Evolutionary conservation across 2,329 filamentous ascomycete species (phyloP).

Genomic region (Sporothrix inflata): DNA sequence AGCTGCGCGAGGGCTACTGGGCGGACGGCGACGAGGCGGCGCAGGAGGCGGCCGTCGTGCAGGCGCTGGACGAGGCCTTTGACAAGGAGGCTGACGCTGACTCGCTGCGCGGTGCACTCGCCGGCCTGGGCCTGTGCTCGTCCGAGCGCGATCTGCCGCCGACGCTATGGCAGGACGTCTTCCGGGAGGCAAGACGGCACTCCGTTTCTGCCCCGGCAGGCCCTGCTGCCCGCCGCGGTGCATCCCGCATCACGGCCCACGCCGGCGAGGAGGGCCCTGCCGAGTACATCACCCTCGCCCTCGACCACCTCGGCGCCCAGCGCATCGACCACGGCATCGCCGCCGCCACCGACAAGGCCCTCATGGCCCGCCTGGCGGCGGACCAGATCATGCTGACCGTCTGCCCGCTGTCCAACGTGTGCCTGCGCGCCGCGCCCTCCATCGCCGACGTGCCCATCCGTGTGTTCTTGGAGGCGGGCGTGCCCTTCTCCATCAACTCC

Average conservation of each 20-base stretch:
- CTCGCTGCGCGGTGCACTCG: constrained; percentile 32
- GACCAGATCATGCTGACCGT: constrained; percentile 67
- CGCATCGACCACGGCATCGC: constrained; percentile 78
- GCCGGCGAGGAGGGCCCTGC: constrained; percentile 75
- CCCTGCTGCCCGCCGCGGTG: constrained; percentile 44
- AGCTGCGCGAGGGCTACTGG: constrained; percentile 50
- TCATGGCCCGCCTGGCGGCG: constrained; percentile 62
- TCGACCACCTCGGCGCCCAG: constrained; percentile 63
- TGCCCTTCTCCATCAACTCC: constrained; percentile 73
- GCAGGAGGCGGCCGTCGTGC: constrained; percentile 21
- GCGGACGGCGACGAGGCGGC: constrained; percentile 19
- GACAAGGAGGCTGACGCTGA: background rate
- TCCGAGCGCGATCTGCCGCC: constrained; percentile 47
- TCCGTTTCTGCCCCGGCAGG: constrained; percentile 46
- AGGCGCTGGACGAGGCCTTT: constrained; percentile 23
- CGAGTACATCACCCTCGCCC: constrained; percentile 64
- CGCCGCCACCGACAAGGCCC: constrained; percentile 60
- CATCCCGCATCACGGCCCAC: constrained; percentile 65
- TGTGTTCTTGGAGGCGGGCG: constrained; percentile 63
- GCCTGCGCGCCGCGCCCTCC: constrained; percentile 57
- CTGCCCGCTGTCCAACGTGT: constrained; percentile 75
- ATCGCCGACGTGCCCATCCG: constrained; percentile 64
- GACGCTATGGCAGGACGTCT: constrained; percentile 63
- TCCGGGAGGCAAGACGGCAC: constrained; percentile 51
- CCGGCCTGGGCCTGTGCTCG: constrained; percentile 40